These are phyloP conservation scores for Delphinella strobiligena DNA, from an alignment of 2,329 filamentous ascomycete genomes.

Conservation along the genomic window DNA sequence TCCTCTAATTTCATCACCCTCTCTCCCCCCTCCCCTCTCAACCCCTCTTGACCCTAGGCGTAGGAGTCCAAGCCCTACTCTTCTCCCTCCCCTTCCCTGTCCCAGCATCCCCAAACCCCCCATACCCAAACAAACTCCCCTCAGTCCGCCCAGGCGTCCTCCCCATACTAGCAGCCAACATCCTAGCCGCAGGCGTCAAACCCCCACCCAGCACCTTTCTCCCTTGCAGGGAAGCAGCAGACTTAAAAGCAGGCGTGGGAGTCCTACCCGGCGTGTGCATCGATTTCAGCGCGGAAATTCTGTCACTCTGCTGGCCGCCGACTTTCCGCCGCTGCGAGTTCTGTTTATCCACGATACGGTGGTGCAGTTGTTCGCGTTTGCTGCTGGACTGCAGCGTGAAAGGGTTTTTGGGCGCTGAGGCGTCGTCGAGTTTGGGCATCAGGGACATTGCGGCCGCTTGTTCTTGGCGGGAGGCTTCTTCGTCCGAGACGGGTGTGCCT, in stretches of 20 bases:
- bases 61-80: slow-evolving; percentile 14
- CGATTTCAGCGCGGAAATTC: slow-evolving; percentile 19
- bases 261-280: slow-evolving; percentile 37
- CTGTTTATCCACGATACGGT: slow-evolving; percentile 75
- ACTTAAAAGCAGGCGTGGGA: slow-evolving; percentile 59
- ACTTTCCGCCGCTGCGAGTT: slow-evolving; percentile 57
- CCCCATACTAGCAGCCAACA: slow-evolving; percentile 51
- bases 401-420: slow-evolving; percentile 51
- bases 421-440: slow-evolving; percentile 31
- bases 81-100: slow-evolving; percentile 24
- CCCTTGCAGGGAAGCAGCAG: slow-evolving; percentile 33
- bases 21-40: too few relatives aligned
- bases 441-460: slow-evolving; percentile 26
- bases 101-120: too few relatives aligned
- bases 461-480: slow-evolving; percentile 21
- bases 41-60: slow-evolving; percentile 7
- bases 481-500: slow-evolving; percentile 19
- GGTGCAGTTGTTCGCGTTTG: slow-evolving; percentile 67
- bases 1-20: too few relatives aligned
- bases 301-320: slow-evolving; percentile 41
- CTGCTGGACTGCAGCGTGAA: slow-evolving; percentile 69
- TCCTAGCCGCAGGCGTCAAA: slow-evolving; percentile 63
- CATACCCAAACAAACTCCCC: slow-evolving; percentile 22
- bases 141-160: slow-evolving; percentile 15
- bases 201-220: slow-evolving; percentile 34